Base-by-base conservation (phyloP, 1,284 basidiomycete species). In the Sanghuangporus weigelae region DNA sequence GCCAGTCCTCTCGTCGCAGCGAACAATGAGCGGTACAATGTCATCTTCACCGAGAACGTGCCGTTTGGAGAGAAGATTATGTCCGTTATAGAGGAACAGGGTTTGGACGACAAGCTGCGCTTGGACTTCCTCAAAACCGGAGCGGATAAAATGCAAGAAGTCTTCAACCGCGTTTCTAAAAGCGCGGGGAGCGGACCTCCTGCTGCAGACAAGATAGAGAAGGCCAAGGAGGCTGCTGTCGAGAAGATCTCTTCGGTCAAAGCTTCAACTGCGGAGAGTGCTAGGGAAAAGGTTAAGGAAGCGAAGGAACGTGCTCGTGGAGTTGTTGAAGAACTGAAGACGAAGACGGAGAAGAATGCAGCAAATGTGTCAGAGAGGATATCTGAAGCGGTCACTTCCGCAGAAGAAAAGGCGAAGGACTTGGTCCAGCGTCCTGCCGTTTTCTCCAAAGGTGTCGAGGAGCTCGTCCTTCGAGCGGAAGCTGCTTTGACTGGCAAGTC, bases 31-130 rank as follows among this genome's bases (percentile, higher is more conserved):
- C 74, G 79, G 5, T 93, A 92, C 78, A 86, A 89, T 73, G 87
- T 93, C 70, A 81, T 95, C 72, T 95, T 95, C 79, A 81, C 86
- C 66, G 87, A 91, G 70, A 79, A 84, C 65, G 86, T 94, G 56
- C 94, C 93, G 3, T 77, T 89, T 36, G 95, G 89, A 50, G 84
- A 90, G 69, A 72, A 80, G 23, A 81, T 96, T 72, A 81, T 96
- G 44, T 87, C 95, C 66, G 92, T 86, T 71, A 90, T 89, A 7
- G 92, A 96, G 73, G 81, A 85, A 53, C 79, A 88, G 69, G 81
- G 86, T 26, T 93, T 90, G 90, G 89, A 94, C 68, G 84, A 81
- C 3, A 76, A 90, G 56, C 85, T 90, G 23, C 70, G 84, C 23
- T 76, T 83, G 66, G 82, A 87, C 66, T 81, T 85, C 19, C 69